These are phyloP conservation scores for Arthrobotrys musiformis DNA, from an alignment of 2,329 filamentous ascomycete species.

Conservation along the genomic window DNA sequence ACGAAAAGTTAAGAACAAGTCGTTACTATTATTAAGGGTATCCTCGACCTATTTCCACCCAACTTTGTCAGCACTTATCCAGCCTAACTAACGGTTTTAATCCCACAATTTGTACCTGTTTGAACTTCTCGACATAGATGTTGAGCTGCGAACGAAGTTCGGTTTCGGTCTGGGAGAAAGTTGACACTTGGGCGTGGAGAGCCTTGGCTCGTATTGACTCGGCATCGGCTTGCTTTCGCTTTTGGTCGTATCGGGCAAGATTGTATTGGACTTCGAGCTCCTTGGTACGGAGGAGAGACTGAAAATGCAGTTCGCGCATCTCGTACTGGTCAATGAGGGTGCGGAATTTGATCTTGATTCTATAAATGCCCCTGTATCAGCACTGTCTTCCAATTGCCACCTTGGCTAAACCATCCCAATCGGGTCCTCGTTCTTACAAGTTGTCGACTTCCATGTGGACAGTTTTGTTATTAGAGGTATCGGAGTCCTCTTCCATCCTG, in stretches of 20 bases:
- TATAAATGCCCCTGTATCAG: slow-evolving; percentile 62
- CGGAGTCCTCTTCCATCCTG: slow-evolving; percentile 76
- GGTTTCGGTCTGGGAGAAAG: slow-evolving; percentile 94
- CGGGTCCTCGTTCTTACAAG: slow-evolving; percentile 70
- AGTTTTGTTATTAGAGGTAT: slow-evolving; percentile 80
- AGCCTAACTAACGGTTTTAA: background rate
- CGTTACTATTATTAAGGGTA: slow-evolving; percentile 97
- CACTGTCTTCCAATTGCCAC: background rate
- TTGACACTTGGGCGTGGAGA: slow-evolving; percentile 89
- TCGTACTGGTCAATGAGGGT: slow-evolving; percentile 97
- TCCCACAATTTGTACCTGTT: slow-evolving; percentile 77
- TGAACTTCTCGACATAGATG: slow-evolving; percentile 99
- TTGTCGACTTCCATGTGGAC: slow-evolving; percentile 90
- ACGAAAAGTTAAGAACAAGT: slow-evolving; percentile 93
- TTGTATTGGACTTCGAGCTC: slow-evolving; percentile 95
- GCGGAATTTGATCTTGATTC: slow-evolving; percentile 87
- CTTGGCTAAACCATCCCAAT: background rate
- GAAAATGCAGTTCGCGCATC: slow-evolving; percentile 91
- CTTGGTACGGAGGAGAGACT: slow-evolving; percentile 89
- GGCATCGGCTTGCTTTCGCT: slow-evolving; percentile 85
- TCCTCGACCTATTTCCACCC: slow-evolving; percentile 83
- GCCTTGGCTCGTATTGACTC: slow-evolving; percentile 84
- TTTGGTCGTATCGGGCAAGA: slow-evolving; percentile 85
- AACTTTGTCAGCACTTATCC: slow-evolving; percentile 2
- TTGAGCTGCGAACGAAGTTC: slow-evolving; percentile 95